phyloP scores from a whole-genome alignment of 345 rosid species.

The Pugionium cornutum region DNA sequence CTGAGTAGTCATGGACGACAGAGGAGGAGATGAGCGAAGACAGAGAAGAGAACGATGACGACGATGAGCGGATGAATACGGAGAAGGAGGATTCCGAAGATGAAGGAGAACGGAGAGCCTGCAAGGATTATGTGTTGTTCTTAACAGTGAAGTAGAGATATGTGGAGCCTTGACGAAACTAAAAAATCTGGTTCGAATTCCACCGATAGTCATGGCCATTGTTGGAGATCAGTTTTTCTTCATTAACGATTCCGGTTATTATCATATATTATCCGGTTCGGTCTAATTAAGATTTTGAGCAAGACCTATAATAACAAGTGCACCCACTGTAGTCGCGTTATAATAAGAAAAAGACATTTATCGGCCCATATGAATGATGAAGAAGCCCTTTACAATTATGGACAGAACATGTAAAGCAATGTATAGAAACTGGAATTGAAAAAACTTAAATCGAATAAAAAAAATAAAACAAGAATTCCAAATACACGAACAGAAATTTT shows the following conservation, averaged over 20 bases:
- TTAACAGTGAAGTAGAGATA: slow-evolving; percentile 23
- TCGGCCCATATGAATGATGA: not conserved
- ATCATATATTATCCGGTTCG: slow-evolving; percentile 12
- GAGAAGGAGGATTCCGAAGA: slow-evolving; percentile 44
- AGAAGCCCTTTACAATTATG: too few species aligned
- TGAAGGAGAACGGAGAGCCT: slow-evolving; percentile 50
- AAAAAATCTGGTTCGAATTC: slow-evolving; percentile 39
- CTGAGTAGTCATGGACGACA: slow-evolving; percentile 48
- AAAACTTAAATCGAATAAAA: not conserved
- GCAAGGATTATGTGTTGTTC: slow-evolving; percentile 36
- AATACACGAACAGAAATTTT: too few species aligned
- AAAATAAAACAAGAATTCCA: too few species aligned
- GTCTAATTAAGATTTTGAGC: not conserved
- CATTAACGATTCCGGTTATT: slow-evolving; percentile 18
- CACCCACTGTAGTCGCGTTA: too few species aligned
- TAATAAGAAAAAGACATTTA: too few species aligned
- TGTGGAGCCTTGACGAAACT: slow-evolving; percentile 34
- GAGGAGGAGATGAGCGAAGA: slow-evolving; percentile 45
- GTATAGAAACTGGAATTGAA: not conserved
- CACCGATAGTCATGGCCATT: slow-evolving; percentile 27
- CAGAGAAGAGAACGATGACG: slow-evolving; percentile 47
- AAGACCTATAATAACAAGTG: too few species aligned
- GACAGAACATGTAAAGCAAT: slow-evolving; percentile 7
- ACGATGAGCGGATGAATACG: slow-evolving; percentile 45
- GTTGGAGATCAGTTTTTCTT: slow-evolving; percentile 1